Evolutionary conservation across 2,329 filamentous ascomycete species (phyloP), one percentile per base, ranked within the genome.

Genomic region (Apiospora kogelbergensis): DNA sequence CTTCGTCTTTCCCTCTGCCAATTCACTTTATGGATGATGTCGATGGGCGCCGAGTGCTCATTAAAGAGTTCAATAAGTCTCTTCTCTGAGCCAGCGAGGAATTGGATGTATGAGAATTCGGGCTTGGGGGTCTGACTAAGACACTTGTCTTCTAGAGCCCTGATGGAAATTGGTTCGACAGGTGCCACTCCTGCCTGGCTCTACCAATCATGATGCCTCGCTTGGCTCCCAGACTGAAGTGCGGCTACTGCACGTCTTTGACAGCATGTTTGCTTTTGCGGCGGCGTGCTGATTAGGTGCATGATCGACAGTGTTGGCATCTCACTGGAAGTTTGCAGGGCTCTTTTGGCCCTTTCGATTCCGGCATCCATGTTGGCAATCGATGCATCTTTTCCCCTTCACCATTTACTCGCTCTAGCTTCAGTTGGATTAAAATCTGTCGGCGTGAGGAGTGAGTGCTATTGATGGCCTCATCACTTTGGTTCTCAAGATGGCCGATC

Each of bases 21-120:
- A 6, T 33, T 57, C 24, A 33, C 48, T 33, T 33, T 20, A 33
- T 57, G 10, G 48, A 20, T 57, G 48, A 57, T 57, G 48, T 33
- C 3, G 48, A 57, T 57, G 48, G 26, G 48, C 48, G 33, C 15
- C 20, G 15, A 30, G 48, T 24, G 33, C 26, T 57, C 48, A 57
- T 57, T 33, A 57, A 37, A 60, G 53, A 60, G 53, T 60, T 60
- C 53, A 60, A 60, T 60, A 60, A 60, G 53, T 60, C 53, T 60
- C 53, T 60, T 60, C 9, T 60, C 53, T 60, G 53, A 60, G 53
- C 53, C 53, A 60, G 17, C 17, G 26, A 60, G 53, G 30, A 37
- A 60, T 60, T 60, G 20, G 53, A 60, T 60, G 53, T 33, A 60
- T 60, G 53, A 60, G 53, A 60, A 26, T n/a, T n/a, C 10, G 24